These are phyloP conservation scores for Candolleomyces eurysporus DNA, from an alignment of 768 basidiomycete species.

Conservation along the genomic window DNA sequence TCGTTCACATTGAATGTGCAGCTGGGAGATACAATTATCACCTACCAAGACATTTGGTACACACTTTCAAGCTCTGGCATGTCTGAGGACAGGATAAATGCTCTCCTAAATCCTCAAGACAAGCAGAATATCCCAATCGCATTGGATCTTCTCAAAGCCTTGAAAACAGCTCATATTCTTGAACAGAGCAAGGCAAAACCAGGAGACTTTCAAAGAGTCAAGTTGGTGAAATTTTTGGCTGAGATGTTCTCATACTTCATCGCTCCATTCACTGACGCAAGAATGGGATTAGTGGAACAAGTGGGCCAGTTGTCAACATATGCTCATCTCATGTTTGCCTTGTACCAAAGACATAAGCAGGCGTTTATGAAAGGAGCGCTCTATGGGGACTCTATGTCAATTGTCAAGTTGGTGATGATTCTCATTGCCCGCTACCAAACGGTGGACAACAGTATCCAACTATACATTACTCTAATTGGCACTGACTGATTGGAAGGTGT, in stretches of 20 bases:
- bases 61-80: slow-evolving; percentile 1
- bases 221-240: background rate
- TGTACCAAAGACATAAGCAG: slow-evolving; percentile 6
- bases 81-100: slow-evolving; percentile 6
- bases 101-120: slow-evolving; percentile 13
- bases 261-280: background rate
- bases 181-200: too few species aligned
- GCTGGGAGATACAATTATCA: slow-evolving; percentile 12
- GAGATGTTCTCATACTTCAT: background rate
- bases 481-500: slow-evolving; percentile 25
- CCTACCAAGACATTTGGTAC: slow-evolving; percentile 6
- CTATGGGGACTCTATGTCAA: slow-evolving; percentile 23
- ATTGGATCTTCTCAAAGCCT: background rate
- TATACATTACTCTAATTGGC: slow-evolving; percentile 20
- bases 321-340: background rate
- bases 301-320: background rate
- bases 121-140: slow-evolving; percentile 4
- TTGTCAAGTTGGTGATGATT: slow-evolving; percentile 25
- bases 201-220: background rate
- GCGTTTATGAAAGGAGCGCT: slow-evolving; percentile 14
- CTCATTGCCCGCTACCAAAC: slow-evolving; percentile 19
- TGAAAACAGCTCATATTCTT: background rate
- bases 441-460: slow-evolving; percentile 8
- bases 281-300: background rate
- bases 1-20: slow-evolving; percentile 15